Base-by-base conservation (phyloP, 495 filamentous ascomycete genomes). In the Aspergillus sclerotiicarbonarius region DNA sequence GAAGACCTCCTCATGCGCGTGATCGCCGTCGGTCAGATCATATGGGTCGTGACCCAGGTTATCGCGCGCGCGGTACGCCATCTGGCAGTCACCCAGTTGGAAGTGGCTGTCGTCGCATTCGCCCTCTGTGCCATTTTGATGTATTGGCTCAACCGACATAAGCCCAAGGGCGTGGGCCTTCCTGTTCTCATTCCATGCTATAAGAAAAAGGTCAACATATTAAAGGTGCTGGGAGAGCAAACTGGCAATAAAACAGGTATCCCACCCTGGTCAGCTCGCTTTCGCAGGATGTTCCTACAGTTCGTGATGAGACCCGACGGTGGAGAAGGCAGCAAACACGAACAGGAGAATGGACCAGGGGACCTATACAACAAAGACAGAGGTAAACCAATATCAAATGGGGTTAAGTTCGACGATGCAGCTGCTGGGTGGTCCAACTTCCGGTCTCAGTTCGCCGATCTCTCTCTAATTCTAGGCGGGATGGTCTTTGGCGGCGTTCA, bases 21-120 rank as follows among this genome's bases (percentile, higher is more conserved):
- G 5, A 47, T 47, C 13, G 10, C 44, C 4, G 44, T 47, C 9
- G 9, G 18, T 18, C 44, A 47, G 44, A 19, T 47, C 18, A 12
- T 47, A 12, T 47, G 44, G 18, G 9, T 47, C 6, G 8, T n/a
- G 8, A 47, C 8, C 6, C 44, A 47, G 19, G 44, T 47, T 0
- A 47, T 47, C 12, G 44, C 19, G 10, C 19, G 44, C 4, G n/a
- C 44, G 3, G 19, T 25, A 6, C 18, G 9, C 4, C n/a, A 21
- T 47, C 44, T 47, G 44, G 44, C 44, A 47, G 44, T 47, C 16
- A 19, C 44, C 21, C 44, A 47, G 44, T 16, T 47, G 12, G 44
- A 47, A 16, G 20, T 47, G 4, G n/a, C 44, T 7, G 18, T 21
- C 4, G 44, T 47, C 6, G 44, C 44, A 47, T 47, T 47, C 8